These are phyloP conservation scores for Arctium minus DNA, from an alignment of 129 eudicot species.

Conservation along the genomic window DNA sequence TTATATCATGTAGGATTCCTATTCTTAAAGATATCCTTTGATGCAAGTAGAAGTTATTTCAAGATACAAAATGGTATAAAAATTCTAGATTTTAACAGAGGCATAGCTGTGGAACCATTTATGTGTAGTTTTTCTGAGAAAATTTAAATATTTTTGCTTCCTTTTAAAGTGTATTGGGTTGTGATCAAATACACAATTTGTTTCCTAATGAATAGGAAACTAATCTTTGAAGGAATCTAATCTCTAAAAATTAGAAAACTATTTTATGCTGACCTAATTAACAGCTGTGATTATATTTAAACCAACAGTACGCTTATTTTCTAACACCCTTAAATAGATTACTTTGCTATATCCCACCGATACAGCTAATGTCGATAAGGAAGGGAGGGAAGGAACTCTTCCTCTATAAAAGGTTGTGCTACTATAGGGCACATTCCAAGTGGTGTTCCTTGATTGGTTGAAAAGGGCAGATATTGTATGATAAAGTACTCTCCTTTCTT, in stretches of 20 bases:
- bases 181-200: background rate
- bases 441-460: background rate
- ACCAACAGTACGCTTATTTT: background rate
- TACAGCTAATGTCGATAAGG: background rate
- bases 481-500: background rate
- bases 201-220: background rate
- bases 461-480: background rate
- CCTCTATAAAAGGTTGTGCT: background rate
- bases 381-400: too few species aligned
- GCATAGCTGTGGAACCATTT: background rate
- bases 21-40: background rate
- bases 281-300: background rate
- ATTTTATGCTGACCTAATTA: background rate
- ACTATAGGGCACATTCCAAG: background rate
- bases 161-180: background rate
- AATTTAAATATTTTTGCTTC: background rate
- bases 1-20: background rate
- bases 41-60: background rate
- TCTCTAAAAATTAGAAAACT: background rate
- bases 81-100: background rate
- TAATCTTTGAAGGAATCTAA: background rate
- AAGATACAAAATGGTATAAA: background rate
- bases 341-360: background rate
- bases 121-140: background rate
- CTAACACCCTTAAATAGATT: background rate